Evolutionary conservation across 768 basidiomycete genomes (phyloP).

Genomic region (Termitomyces sp.): DNA sequence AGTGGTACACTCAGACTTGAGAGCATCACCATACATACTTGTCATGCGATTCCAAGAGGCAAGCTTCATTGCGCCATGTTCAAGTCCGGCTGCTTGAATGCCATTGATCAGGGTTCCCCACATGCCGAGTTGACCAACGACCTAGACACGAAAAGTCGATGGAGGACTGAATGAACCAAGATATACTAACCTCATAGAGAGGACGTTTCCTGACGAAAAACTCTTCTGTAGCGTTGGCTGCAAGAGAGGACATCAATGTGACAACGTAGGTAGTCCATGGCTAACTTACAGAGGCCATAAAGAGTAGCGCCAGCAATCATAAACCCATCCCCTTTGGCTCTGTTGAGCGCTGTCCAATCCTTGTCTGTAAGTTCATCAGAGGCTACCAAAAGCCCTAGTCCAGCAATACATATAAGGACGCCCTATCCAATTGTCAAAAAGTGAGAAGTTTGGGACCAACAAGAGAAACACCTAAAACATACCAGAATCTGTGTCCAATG

Average conservation of each 20-base stretch:
- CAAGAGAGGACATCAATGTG: neutral
- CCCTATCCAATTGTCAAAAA: constrained; percentile 38
- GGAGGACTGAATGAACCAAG: neutral
- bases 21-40: constrained; percentile 34
- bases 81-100: constrained; percentile 69
- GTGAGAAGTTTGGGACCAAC: neutral
- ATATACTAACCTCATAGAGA: constrained; percentile 56
- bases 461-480: constrained; percentile 12
- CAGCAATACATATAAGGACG: constrained; percentile 63
- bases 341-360: constrained; percentile 56
- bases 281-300: constrained; percentile 74
- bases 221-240: constrained; percentile 87
- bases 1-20: neutral
- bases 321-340: constrained; percentile 78
- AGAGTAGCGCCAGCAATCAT: constrained; percentile 84
- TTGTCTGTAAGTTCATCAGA: constrained; percentile 78
- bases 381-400: constrained; percentile 73
- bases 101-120: constrained; percentile 79
- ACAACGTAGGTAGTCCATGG: neutral
- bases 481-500: constrained; percentile 83
- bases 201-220: constrained; percentile 77
- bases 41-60: constrained; percentile 71
- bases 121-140: constrained; percentile 83
- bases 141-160: constrained; percentile 26
- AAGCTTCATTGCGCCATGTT: constrained; percentile 58